Percentiles rank a stretch among this genome's conserved stretches.
phyloP scores from a whole-genome alignment of 1,139 yeast species.

The Yamadazyma sp. region DNA sequence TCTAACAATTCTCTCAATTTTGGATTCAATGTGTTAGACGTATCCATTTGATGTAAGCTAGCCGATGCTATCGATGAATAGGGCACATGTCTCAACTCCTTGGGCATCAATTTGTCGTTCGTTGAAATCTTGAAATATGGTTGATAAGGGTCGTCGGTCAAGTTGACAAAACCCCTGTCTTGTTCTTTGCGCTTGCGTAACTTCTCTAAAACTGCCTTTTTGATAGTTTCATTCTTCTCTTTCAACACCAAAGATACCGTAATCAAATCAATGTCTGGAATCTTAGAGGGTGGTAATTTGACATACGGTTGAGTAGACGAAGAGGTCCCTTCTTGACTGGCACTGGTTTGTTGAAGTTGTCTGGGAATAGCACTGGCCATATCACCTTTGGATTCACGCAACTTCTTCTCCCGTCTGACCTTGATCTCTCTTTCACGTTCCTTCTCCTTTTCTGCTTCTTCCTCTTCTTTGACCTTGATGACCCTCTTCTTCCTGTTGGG shows the following conservation, averaged over 20 bases:
- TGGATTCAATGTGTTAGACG: constrained; percentile 53
- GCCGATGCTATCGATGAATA: constrained; percentile 77
- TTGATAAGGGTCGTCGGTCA: constrained; percentile 87
- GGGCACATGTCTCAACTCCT: constrained; percentile 67
- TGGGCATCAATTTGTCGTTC: constrained; percentile 43
- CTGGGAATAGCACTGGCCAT: background rate
- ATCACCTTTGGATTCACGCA: constrained; percentile 11
- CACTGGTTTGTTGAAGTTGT: constrained; percentile 2
- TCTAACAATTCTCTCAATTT: constrained; percentile 41
- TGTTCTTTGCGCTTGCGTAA: constrained; percentile 69
- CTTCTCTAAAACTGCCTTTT: constrained; percentile 79
- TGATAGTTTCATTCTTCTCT: constrained; percentile 77
- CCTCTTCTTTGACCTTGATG: constrained; percentile 37
- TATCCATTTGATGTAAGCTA: constrained; percentile 68
- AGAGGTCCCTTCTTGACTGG: constrained; percentile 17
- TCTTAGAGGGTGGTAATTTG: constrained; percentile 83
- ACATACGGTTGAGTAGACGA: constrained; percentile 74
- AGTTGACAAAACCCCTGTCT: constrained; percentile 76
- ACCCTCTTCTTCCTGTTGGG: constrained; percentile 77
- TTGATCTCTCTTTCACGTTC: constrained; percentile 28
- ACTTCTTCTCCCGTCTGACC: constrained; percentile 24
- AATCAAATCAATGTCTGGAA: constrained; percentile 87
- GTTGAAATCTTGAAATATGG: constrained; percentile 77
- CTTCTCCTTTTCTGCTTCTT: constrained; percentile 27
- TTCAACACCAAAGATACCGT: constrained; percentile 75